Conservation (phyloP, 2,329 filamentous ascomycete genomes). For the Dothideomycetidae sp. region DNA sequence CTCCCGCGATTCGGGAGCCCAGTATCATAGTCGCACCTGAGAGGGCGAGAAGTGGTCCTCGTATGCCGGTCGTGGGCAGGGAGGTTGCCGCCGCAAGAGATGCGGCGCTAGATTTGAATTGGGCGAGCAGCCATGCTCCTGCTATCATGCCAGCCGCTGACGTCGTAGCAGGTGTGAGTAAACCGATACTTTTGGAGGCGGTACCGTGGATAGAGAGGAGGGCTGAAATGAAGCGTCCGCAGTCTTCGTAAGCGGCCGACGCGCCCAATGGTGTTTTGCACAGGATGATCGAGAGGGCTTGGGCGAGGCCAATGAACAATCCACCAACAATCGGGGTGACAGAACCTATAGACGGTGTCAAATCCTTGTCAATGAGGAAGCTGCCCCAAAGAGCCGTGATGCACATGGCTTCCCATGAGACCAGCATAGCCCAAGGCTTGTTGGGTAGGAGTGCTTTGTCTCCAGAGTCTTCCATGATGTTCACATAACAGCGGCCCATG, state of each 20-base stretch:
- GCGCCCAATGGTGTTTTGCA: slow-evolving; percentile 45
- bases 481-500: slow-evolving; percentile 1
- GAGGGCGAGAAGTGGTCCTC: slow-evolving; percentile 18
- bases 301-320: slow-evolving; percentile 43
- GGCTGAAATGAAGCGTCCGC: slow-evolving; percentile 42
- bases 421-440: slow-evolving; percentile 24
- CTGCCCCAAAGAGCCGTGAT: slow-evolving; percentile 20
- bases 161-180: slow-evolving; percentile 31
- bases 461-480: not conserved
- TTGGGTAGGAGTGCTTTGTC: slow-evolving; percentile 23
- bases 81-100: slow-evolving; percentile 9
- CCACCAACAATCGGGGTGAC: slow-evolving; percentile 40
- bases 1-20: slow-evolving; percentile 48
- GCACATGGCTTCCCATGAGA: slow-evolving; percentile 32
- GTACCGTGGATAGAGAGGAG: slow-evolving; percentile 24
- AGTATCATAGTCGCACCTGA: slow-evolving; percentile 46
- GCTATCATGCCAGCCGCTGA: slow-evolving; percentile 40
- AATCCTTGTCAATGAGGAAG: slow-evolving; percentile 21
- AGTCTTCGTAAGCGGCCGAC: slow-evolving; percentile 47
- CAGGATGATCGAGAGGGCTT: slow-evolving; percentile 41
- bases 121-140: slow-evolving; percentile 30
- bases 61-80: slow-evolving; percentile 4
- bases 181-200: slow-evolving; percentile 16
- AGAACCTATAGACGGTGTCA: slow-evolving; percentile 23
- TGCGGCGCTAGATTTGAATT: too few relatives aligned